phyloP scores from a whole-genome alignment of 106 monocot species.

The Phalaenopsis aphrodite region DNA sequence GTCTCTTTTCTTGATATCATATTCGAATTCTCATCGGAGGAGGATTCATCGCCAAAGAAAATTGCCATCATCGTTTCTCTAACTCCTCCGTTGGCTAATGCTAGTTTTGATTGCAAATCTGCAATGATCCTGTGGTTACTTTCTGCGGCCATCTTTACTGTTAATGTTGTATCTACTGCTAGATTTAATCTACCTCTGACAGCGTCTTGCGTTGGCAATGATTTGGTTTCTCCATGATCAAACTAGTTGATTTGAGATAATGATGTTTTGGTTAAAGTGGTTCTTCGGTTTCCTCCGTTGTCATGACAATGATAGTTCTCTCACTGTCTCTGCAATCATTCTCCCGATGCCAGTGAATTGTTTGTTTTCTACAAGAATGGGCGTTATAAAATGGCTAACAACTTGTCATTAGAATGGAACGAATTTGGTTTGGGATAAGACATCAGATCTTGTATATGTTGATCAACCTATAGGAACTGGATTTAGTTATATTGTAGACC shows the following conservation, averaged over 20 bases:
- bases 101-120: slow-evolving; percentile 54
- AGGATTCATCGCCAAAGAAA: neutral
- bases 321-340: too few species aligned
- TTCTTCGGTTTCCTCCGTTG: too few species aligned
- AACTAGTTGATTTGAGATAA: too few species aligned
- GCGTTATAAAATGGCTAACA: slow-evolving; percentile 47
- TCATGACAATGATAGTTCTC: too few species aligned
- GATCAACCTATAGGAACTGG: slow-evolving; percentile 90
- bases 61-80: neutral
- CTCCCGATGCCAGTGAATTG: slow-evolving; percentile 33
- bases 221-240: too few species aligned
- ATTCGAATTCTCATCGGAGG: neutral
- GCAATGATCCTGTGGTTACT: slow-evolving; percentile 50
- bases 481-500: slow-evolving; percentile 64
- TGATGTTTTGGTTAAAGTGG: too few species aligned
- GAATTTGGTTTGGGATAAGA: slow-evolving; percentile 83
- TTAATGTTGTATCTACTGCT: slow-evolving; percentile 38
- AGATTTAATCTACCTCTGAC: slow-evolving; percentile 9
- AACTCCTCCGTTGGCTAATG: neutral
- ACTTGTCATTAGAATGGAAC: slow-evolving; percentile 69
- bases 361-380: slow-evolving; percentile 86
- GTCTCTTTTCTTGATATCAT: neutral
- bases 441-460: slow-evolving; percentile 67
- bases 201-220: too few species aligned
- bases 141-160: slow-evolving; percentile 67